Conservation (phyloP, 495 filamentous ascomycete genomes). For the Glonium stellatum region DNA sequence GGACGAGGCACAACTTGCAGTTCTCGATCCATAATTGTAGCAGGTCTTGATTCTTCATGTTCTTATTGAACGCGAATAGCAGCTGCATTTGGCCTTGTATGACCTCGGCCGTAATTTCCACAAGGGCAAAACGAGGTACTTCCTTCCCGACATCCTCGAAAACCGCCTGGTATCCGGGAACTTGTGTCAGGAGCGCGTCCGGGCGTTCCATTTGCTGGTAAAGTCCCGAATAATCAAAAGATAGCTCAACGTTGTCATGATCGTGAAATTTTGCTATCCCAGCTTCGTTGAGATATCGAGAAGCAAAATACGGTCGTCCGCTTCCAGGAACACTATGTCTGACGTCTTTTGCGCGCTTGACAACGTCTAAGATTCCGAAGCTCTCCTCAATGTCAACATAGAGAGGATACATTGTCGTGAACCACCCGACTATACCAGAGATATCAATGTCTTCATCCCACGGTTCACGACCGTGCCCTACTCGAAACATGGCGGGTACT, state of each 20-base stretch:
- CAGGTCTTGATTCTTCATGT: conserved; percentile 18
- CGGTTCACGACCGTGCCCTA: conserved; percentile 20
- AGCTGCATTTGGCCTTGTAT: conserved; percentile 15
- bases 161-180: conserved; percentile 17
- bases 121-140: conserved; percentile 14
- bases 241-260: conserved; percentile 16
- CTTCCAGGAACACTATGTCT: conserved; percentile 17
- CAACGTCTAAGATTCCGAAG: conserved; percentile 16
- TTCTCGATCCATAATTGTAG: conserved; percentile 15
- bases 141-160: conserved; percentile 18
- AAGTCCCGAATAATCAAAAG: conserved; percentile 17
- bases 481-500: conserved; percentile 12
- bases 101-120: conserved; percentile 19
- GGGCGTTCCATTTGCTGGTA: conserved; percentile 23
- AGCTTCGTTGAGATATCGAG: conserved; percentile 14
- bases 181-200: conserved; percentile 13
- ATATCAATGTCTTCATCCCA: conserved; percentile 20
- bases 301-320: conserved; percentile 19
- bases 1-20: conserved; percentile 1
- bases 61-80: conserved; percentile 15
- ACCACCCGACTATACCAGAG: conserved; percentile 19
- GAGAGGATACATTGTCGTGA: conserved; percentile 24
- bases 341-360: conserved; percentile 16
- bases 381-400: conserved; percentile 5
- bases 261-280: conserved; percentile 10